Percentiles rank a stretch among this genome's conserved stretches.
These are phyloP conservation scores for Penicillium capsulatum DNA, from an alignment of 2,329 filamentous ascomycete species.

Conservation along the genomic window DNA sequence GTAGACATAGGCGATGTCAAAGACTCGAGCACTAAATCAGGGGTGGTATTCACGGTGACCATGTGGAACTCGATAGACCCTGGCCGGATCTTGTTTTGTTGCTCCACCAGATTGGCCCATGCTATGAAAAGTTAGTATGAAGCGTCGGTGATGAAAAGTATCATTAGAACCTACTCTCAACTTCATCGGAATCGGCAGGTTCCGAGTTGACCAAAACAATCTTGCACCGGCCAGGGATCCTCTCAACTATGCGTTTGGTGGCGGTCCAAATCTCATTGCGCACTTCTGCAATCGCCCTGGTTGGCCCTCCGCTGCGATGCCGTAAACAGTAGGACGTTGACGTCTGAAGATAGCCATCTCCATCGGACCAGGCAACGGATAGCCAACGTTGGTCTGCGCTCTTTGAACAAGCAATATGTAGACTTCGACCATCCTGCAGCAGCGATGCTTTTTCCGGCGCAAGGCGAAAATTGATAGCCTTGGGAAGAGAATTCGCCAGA, in stretches of 20 bases:
- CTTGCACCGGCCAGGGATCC: slow-evolving; percentile 52
- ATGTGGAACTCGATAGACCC: slow-evolving; percentile 36
- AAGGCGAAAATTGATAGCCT: slow-evolving; percentile 53
- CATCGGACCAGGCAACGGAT: slow-evolving; percentile 58
- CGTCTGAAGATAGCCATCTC: slow-evolving; percentile 51
- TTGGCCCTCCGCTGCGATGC: slow-evolving; percentile 31
- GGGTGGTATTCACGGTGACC: slow-evolving; percentile 32
- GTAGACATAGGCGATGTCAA: slow-evolving; percentile 32
- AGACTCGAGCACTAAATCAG: slow-evolving; percentile 35
- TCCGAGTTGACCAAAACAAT: slow-evolving; percentile 53
- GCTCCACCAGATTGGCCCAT: slow-evolving; percentile 37
- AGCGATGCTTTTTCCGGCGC: slow-evolving; percentile 52
- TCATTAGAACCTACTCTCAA: slow-evolving; percentile 40
- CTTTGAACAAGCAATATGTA: slow-evolving; percentile 57
- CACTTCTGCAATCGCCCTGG: slow-evolving; percentile 46
- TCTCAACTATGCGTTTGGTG: slow-evolving; percentile 53
- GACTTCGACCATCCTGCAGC: slow-evolving; percentile 53
- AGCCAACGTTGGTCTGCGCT: slow-evolving; percentile 57
- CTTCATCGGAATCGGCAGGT: slow-evolving; percentile 49
- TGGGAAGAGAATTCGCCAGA: slow-evolving; percentile 52
- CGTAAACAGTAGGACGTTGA: slow-evolving; percentile 53
- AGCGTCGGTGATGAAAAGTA: background rate
- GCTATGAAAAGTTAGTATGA: slow-evolving; percentile 28
- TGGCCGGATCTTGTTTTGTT: slow-evolving; percentile 35
- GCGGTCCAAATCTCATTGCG: slow-evolving; percentile 56